Percentiles rank a stretch among this genome's conserved stretches.
phyloP scores from a whole-genome alignment of 345 rosid genomes.

The Aquilaria yunnanensis region DNA sequence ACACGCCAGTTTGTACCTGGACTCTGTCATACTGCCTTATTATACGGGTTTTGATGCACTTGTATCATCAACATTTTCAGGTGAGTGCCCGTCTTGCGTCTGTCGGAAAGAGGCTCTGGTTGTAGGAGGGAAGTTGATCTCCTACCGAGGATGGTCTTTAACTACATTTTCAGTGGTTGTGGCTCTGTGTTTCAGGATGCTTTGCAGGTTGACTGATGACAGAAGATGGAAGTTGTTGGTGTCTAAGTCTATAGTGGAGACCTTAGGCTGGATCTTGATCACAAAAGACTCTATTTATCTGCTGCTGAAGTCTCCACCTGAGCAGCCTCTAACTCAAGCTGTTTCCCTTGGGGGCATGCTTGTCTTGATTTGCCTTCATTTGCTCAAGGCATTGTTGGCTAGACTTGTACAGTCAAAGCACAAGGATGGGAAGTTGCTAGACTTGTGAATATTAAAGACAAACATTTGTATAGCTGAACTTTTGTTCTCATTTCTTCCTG shows the following conservation, averaged over 20 bases:
- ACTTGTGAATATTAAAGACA: too few species aligned
- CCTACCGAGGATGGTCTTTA: constrained; percentile 53
- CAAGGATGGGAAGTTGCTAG: too few species aligned
- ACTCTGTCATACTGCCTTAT: constrained; percentile 69
- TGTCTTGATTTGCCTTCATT: constrained; percentile 45
- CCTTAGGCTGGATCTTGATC: constrained; percentile 41
- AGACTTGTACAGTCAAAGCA: too few species aligned
- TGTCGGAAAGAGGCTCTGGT: constrained; percentile 55
- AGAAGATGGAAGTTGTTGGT: constrained; percentile 15
- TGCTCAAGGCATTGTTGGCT: constrained; percentile 11
- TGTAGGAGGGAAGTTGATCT: constrained; percentile 63
- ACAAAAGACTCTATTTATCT: constrained; percentile 47
- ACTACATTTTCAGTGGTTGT: constrained; percentile 54
- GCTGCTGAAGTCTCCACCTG: constrained; percentile 33
- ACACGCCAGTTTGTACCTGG: constrained; percentile 70
- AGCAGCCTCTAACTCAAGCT: constrained; percentile 24
- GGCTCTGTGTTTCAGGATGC: constrained; percentile 44
- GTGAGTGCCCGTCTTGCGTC: constrained; percentile 65
- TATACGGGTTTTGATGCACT: constrained; percentile 84
- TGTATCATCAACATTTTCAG: constrained; percentile 51
- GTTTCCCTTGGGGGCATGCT: constrained; percentile 39
- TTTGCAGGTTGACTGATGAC: constrained; percentile 25
- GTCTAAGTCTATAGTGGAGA: constrained; percentile 24
- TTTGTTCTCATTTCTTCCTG: too few species aligned
- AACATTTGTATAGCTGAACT: too few species aligned